Evolutionary conservation across 768 basidiomycete species (phyloP).

Genomic region (Tricholoma terreum): DNA sequence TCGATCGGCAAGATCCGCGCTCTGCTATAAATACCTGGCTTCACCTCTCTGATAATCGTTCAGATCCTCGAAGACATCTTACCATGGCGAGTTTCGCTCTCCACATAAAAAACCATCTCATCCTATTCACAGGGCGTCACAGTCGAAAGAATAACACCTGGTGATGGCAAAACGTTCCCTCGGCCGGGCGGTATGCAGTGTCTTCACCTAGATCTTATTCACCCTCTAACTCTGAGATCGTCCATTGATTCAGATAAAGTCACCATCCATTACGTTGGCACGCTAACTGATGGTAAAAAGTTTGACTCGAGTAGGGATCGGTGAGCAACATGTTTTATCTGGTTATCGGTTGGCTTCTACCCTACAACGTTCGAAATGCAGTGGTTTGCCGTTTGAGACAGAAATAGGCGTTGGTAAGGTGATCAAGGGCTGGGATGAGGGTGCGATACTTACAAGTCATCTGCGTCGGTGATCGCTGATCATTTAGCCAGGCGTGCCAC

Average conservation of each 20-base stretch:
- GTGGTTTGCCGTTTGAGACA: conserved; percentile 59
- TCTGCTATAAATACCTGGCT: conserved; percentile 52
- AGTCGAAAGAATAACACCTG: conserved; percentile 51
- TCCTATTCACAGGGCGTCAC: conserved; percentile 57
- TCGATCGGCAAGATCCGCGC: conserved; percentile 72
- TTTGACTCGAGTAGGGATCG: conserved; percentile 81
- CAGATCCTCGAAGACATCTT: conserved; percentile 15
- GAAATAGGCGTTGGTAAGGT: conserved; percentile 78
- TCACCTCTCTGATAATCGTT: conserved; percentile 35
- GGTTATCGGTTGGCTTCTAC: not conserved
- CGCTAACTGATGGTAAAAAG: conserved; percentile 54
- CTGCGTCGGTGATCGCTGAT: not conserved
- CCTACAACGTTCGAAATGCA: conserved; percentile 25
- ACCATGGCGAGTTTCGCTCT: conserved; percentile 31
- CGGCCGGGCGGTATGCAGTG: conserved; percentile 60
- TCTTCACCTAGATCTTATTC: not conserved
- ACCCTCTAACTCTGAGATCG: conserved; percentile 14
- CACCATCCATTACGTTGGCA: conserved; percentile 78
- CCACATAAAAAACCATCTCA: conserved; percentile 16
- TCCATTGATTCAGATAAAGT: conserved; percentile 54
- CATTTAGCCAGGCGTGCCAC: conserved; percentile 57
- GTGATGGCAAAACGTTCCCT: conserved; percentile 65
- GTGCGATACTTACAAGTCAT: conserved; percentile 40
- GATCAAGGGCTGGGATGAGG: conserved; percentile 90
- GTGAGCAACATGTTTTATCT: conserved; percentile 36